Evolutionary conservation across 2,329 filamentous ascomycete species (phyloP).

Genomic region (Arachnopeziza araneosa): DNA sequence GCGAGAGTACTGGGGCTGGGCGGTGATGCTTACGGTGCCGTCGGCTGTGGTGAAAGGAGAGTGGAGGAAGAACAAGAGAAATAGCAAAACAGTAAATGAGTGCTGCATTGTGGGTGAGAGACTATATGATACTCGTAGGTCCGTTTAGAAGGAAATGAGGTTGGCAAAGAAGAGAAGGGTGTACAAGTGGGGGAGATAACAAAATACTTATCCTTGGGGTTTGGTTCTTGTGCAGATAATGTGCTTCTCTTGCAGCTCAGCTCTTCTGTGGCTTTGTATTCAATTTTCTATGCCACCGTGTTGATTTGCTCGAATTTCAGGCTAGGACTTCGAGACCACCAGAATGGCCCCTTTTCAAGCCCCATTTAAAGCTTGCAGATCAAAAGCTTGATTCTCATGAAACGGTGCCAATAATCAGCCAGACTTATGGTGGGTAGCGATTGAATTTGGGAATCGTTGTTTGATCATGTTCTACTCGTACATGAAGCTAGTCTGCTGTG

Average conservation of each 20-base stretch:
- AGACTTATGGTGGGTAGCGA: too few relatives aligned
- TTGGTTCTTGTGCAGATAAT: too few relatives aligned
- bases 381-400: neutral
- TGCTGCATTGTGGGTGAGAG: neutral
- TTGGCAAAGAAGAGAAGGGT: neutral
- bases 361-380: neutral
- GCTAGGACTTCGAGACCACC: neutral
- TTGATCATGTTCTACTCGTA: too few relatives aligned
- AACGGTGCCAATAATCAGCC: neutral
- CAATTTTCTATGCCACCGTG: neutral
- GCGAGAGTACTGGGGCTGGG: neutral
- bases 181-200: neutral
- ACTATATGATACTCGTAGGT: neutral
- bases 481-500: too few relatives aligned
- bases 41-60: neutral
- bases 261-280: neutral
- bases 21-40: neutral
- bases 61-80: neutral
- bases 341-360: neutral
- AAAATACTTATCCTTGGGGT: too few relatives aligned
- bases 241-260: neutral
- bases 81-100: neutral
- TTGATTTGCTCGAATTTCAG: neutral
- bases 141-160: neutral
- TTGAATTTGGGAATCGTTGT: too few relatives aligned